These are phyloP conservation scores for Pseudogymnoascus pannorum DNA, from an alignment of 2,329 filamentous ascomycete genomes.

Conservation along the genomic window DNA sequence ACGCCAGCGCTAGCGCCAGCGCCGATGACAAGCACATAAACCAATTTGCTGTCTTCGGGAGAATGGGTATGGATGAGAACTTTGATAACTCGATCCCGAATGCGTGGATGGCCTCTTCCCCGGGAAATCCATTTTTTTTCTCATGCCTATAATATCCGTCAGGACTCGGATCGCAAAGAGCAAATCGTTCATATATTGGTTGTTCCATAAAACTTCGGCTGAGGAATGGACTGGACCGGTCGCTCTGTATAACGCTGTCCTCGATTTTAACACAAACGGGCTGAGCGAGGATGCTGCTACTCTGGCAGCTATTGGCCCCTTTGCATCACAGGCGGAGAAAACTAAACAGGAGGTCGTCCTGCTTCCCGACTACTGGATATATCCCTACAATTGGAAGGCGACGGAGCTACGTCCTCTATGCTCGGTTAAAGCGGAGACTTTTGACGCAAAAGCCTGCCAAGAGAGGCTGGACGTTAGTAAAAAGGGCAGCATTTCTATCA, in stretches of 20 bases:
- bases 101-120: conserved; percentile 32
- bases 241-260: neutral
- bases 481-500: neutral
- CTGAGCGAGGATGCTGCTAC: neutral
- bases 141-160: conserved; percentile 23
- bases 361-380: conserved; percentile 21
- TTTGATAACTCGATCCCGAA: conserved; percentile 31
- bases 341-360: conserved; percentile 17
- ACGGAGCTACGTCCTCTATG: neutral
- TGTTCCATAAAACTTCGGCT: neutral
- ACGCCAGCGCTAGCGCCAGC: conserved; percentile 15
- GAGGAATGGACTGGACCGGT: neutral
- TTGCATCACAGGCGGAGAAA: neutral
- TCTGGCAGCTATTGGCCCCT: neutral
- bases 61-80: conserved; percentile 27
- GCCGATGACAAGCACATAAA: neutral
- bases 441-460: neutral
- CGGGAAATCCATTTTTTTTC: conserved; percentile 32
- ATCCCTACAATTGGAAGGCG: conserved; percentile 23
- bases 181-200: neutral
- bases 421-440: neutral
- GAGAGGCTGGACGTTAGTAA: neutral
- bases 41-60: conserved; percentile 26
- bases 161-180: neutral
- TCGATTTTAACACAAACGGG: neutral